Conservation (phyloP, 1,284 basidiomycete species). For the Ganoderma multipileum region DNA sequence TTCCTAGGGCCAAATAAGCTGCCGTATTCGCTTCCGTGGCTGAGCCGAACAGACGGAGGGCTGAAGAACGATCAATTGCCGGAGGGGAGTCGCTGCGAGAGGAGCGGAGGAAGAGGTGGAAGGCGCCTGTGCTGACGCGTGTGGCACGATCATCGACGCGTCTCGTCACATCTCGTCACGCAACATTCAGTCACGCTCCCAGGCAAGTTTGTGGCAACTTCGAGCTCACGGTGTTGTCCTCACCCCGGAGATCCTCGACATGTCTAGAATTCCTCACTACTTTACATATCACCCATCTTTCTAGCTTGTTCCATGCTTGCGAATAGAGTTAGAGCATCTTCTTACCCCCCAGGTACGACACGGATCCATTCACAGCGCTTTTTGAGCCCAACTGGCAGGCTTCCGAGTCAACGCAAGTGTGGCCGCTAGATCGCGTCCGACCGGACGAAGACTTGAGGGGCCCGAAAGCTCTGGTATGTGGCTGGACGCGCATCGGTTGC, state of each 20-base stretch:
- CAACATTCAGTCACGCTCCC: neutral
- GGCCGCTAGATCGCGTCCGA: too few relatives aligned
- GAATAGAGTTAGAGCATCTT: too few relatives aligned
- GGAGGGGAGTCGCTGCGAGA: neutral
- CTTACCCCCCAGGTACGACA: too few relatives aligned
- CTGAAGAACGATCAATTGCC: neutral
- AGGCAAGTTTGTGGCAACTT: neutral
- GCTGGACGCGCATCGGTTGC: neutral
- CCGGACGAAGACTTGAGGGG: neutral
- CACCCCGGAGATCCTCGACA: neutral
- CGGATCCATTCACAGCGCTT: too few relatives aligned
- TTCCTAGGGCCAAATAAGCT: neutral
- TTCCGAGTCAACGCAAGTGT: too few relatives aligned
- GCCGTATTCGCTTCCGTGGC: neutral
- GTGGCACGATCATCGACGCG: neutral
- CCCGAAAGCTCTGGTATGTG: neutral
- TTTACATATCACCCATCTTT: too few relatives aligned
- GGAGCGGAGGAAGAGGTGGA: neutral
- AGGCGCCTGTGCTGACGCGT: neutral
- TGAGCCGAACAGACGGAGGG: neutral
- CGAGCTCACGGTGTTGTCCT: neutral
- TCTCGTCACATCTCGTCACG: neutral
- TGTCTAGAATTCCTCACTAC: neutral
- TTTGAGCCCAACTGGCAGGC: too few relatives aligned
- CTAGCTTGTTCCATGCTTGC: neutral